Conservation (phyloP, 192 early-diverging fungal genomes). For the Backusella australiensis region DNA sequence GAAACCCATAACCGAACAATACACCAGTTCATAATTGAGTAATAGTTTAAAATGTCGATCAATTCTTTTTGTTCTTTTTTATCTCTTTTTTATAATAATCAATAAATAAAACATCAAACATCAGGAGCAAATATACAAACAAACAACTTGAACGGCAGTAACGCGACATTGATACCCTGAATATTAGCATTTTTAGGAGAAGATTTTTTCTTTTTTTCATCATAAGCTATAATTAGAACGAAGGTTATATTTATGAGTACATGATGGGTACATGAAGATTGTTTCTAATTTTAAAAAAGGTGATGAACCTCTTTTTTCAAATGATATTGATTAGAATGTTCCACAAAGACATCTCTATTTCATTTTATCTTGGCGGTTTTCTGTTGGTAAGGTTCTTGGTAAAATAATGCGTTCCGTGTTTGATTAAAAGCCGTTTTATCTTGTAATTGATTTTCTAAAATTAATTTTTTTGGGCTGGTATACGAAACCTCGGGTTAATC, state of each 20-base stretch:
- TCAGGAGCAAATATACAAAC: background rate
- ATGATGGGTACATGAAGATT: background rate
- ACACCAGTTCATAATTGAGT: background rate
- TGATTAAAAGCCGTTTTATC: background rate
- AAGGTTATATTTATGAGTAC: background rate
- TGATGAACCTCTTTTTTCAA: background rate
- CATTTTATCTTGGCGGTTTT: background rate
- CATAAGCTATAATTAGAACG: background rate
- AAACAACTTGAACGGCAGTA: background rate
- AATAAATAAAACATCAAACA: background rate
- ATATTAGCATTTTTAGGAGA: background rate
- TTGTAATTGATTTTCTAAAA: background rate
- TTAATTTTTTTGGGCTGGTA: background rate
- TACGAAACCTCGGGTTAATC: background rate
- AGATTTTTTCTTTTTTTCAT: background rate
- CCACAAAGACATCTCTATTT: background rate
- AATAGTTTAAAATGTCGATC: background rate
- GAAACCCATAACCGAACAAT: background rate
- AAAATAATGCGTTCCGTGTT: background rate
- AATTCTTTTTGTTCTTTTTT: background rate
- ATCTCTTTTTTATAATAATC: background rate
- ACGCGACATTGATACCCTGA: background rate
- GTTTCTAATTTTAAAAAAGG: background rate
- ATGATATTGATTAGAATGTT: background rate
- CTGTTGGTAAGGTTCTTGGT: background rate